Base-by-base conservation (phyloP, 192 early-diverging fungal genomes). In the Umbelopsis vinacea region DNA sequence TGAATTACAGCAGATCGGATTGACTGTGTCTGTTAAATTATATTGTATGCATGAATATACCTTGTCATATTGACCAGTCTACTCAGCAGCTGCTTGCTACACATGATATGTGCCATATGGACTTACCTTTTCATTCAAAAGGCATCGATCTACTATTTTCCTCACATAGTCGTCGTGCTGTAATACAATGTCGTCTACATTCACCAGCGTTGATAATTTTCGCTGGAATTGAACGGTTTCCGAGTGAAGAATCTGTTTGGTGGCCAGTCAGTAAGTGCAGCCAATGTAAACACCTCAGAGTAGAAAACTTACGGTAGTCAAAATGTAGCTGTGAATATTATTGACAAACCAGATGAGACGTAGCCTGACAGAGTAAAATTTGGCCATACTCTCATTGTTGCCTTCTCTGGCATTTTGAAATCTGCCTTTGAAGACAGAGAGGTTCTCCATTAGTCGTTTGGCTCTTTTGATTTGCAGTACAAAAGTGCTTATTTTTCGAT, bases 341-440 rank as follows among this genome's bases (percentile, higher is more conserved):
- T 82, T 80, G 6, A 82, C 45, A 74, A 82, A 82, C 81, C 81
- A 82, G 23, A 82, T 70, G 10, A 82, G 69, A 6, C 76, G 73
- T 63, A 80, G 69, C 22, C 81, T 57, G 9, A 82, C 24, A 0
- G 72, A 73, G 74, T 82, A 82, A 70, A 80, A 80, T 15, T 67
- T 38, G 26, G 74, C 71, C 50, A 69, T 76, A 19, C 45, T 66
- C 40, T 43, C n/a, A 33, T 9, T 22, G 50, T 15, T 35, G 23
- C 48, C 35, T 3, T 50, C 19, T 4, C 48, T 52, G 11, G 69
- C 67, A 29, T 63, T 76, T n/a, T 46, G 55, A 46, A 43, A 57
- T 37, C 52, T 52, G 8, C 66, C 47, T 68, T 66, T 46, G 52
- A 68, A 82, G 35, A 82, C 68, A 12, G 79, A 50, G 5, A 77